Evolutionary conservation across 23 red algal species (phyloP).

Genomic region (Gracilaria domingensis): DNA sequence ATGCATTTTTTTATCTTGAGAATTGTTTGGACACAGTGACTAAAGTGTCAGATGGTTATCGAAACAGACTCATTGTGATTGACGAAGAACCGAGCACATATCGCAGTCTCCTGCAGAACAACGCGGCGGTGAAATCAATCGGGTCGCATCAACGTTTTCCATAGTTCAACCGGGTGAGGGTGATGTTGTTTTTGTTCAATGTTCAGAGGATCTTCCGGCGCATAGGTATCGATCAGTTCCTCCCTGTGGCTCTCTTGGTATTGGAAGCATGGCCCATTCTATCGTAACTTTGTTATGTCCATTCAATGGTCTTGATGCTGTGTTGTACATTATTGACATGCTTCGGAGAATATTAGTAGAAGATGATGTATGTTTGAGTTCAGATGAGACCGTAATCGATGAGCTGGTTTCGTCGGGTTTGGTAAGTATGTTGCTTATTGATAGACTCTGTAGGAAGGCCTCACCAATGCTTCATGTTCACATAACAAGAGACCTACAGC

Average conservation of each 20-base stretch:
- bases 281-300: constrained; percentile 62
- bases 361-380: constrained; percentile 38
- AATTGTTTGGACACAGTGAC: constrained; percentile 38
- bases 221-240: constrained; percentile 43
- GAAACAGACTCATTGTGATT: constrained; percentile 29
- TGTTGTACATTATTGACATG: constrained; percentile 45
- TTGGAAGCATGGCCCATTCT: constrained; percentile 40
- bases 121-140: constrained; percentile 18
- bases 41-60: constrained; percentile 42
- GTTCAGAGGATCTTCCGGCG: constrained; percentile 39
- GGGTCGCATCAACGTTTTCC: constrained; percentile 14
- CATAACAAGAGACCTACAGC: constrained; percentile 6
- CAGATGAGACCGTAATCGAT: constrained; percentile 34
- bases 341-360: constrained; percentile 43
- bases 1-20: constrained; percentile 29
- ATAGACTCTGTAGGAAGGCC: constrained; percentile 38
- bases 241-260: constrained; percentile 41
- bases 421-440: constrained; percentile 39
- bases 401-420: constrained; percentile 50
- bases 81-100: constrained; percentile 42
- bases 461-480: constrained; percentile 32
- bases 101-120: constrained; percentile 19
- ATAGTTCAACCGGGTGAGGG: constrained; percentile 36
- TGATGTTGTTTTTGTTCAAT: constrained; percentile 53
- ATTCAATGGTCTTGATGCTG: constrained; percentile 53